Conservation (phyloP, 345 rosid genomes). For the Anacardium occidentale region DNA sequence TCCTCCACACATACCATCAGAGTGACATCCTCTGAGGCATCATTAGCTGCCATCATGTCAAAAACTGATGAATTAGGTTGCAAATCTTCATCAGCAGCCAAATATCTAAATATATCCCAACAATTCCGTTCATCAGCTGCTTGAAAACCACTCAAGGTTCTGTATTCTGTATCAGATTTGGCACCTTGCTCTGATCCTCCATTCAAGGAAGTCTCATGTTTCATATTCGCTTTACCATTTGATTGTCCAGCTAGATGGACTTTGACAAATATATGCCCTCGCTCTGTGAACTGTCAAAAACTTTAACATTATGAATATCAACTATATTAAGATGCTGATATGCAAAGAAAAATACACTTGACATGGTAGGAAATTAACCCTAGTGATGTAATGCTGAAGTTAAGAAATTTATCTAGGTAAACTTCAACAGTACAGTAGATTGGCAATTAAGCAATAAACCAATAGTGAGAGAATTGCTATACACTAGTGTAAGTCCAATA, state of each 20-base stretch:
- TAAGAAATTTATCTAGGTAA: background rate
- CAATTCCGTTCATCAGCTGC: slow-evolving; percentile 84
- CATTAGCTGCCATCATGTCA: slow-evolving; percentile 30
- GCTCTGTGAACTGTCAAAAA: slow-evolving; percentile 78
- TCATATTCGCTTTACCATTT: slow-evolving; percentile 38
- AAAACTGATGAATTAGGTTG: slow-evolving; percentile 30
- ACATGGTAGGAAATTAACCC: background rate
- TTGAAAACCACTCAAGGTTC: slow-evolving; percentile 85
- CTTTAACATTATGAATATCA: slow-evolving; percentile 12
- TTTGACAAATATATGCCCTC: slow-evolving; percentile 88
- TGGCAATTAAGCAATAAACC: background rate
- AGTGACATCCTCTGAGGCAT: slow-evolving; percentile 49
- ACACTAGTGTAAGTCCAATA: background rate
- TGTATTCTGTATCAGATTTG: slow-evolving; percentile 31
- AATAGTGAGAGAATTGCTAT: background rate
- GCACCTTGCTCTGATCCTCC: slow-evolving; percentile 51
- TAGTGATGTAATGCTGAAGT: background rate
- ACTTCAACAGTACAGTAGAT: slow-evolving; percentile 1
- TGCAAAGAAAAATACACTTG: background rate
- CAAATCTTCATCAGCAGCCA: slow-evolving; percentile 48
- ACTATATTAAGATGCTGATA: background rate
- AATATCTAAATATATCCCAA: slow-evolving; percentile 80
- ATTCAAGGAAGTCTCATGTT: slow-evolving; percentile 40
- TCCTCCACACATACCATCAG: slow-evolving; percentile 86
- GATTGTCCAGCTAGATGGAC: slow-evolving; percentile 71